Evolutionary conservation across 2,329 filamentous ascomycete species (phyloP).

Genomic region (Stagonosporopsis tanaceti): DNA sequence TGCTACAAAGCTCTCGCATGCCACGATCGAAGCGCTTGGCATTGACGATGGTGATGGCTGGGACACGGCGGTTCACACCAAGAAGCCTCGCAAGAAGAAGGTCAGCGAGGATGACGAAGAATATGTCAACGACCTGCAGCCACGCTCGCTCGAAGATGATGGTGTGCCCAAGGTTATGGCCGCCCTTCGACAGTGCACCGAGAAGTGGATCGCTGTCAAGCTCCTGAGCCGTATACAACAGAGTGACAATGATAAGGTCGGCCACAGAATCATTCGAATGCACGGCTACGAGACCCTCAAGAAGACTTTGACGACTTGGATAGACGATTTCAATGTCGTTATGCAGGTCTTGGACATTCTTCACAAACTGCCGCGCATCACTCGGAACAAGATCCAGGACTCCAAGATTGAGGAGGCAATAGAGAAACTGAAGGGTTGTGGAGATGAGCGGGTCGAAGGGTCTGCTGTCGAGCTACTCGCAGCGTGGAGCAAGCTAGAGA

Average conservation of each 20-base stretch:
- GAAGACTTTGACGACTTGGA: slow-evolving; percentile 82
- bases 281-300: slow-evolving; percentile 97
- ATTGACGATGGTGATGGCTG: slow-evolving; percentile 92
- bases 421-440: slow-evolving; percentile 69
- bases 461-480: slow-evolving; percentile 77
- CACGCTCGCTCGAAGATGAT: slow-evolving; percentile 78
- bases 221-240: slow-evolving; percentile 86
- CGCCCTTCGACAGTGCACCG: slow-evolving; percentile 94
- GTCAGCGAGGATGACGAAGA: slow-evolving; percentile 90
- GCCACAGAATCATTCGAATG: slow-evolving; percentile 90
- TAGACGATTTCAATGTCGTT: slow-evolving; percentile 87
- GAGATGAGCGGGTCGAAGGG: slow-evolving; percentile 77
- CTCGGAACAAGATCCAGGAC: slow-evolving; percentile 95
- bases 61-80: slow-evolving; percentile 90
- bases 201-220: slow-evolving; percentile 99
- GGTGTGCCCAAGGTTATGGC: slow-evolving; percentile 96
- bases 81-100: slow-evolving; percentile 92
- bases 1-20: slow-evolving; percentile 86
- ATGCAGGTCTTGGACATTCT: slow-evolving; percentile 90
- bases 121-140: slow-evolving; percentile 88
- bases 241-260: slow-evolving; percentile 85
- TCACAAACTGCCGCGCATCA: slow-evolving; percentile 86
- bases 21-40: slow-evolving; percentile 92
- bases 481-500: slow-evolving; percentile 87
- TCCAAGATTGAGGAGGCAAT: slow-evolving; percentile 92